Evolutionary conservation across 2,329 filamentous ascomycete species (phyloP).

Genomic region (Calonectria henricotiae): DNA sequence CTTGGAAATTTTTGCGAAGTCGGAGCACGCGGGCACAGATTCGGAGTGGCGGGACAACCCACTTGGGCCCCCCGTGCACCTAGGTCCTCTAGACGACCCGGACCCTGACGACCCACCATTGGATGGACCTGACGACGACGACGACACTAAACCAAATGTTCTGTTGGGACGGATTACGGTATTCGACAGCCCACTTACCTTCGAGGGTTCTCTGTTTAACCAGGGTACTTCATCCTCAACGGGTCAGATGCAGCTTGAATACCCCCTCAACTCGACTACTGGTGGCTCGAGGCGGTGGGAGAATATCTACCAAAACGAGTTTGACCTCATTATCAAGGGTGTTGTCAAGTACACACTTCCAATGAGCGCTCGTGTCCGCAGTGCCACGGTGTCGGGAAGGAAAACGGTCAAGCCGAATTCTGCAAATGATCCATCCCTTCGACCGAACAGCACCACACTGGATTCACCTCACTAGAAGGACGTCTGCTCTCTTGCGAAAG

Average conservation of each 20-base stretch:
- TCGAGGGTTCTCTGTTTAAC: constrained; percentile 91
- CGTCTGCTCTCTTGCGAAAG: constrained; percentile 30
- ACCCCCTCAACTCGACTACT: constrained; percentile 91
- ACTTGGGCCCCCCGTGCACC: constrained; percentile 47
- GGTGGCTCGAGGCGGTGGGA: constrained; percentile 92
- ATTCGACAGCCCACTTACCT: constrained; percentile 90
- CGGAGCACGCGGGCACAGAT: constrained; percentile 85
- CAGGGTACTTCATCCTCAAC: constrained; percentile 80
- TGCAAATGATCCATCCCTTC: constrained; percentile 74
- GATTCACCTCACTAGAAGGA: constrained; percentile 45
- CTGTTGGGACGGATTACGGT: constrained; percentile 89
- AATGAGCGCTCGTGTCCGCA: constrained; percentile 73
- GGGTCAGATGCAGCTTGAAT: constrained; percentile 85
- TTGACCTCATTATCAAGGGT: constrained; percentile 93
- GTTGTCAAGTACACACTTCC: constrained; percentile 86
- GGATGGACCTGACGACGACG: constrained; percentile 76
- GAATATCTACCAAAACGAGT: constrained; percentile 89
- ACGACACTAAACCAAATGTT: constrained; percentile 80
- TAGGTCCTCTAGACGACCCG: constrained; percentile 55
- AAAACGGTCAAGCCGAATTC: constrained; percentile 76
- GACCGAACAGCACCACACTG: constrained; percentile 81
- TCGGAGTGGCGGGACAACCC: constrained; percentile 72
- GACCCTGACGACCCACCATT: constrained; percentile 57
- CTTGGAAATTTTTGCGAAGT: constrained; percentile 95
- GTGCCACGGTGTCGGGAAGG: constrained; percentile 73